Conservation (phyloP, 306 rosid genomes). For the Carpinus fangiana region DNA sequence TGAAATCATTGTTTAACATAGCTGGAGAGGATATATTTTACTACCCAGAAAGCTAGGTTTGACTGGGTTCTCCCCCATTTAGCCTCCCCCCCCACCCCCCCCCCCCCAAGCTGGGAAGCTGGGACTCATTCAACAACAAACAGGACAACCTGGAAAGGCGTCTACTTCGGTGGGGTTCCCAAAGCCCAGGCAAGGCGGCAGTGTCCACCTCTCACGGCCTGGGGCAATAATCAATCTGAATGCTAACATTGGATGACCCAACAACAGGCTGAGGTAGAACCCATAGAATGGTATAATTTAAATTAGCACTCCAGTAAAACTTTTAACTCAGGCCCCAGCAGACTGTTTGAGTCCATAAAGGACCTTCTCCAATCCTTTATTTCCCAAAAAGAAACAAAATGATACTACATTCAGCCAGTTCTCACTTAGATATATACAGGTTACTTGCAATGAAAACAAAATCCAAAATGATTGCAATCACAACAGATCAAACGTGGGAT, state of each 20-base stretch:
- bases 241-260: background rate
- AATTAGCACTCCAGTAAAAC: background rate
- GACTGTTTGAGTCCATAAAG: background rate
- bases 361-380: background rate
- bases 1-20: background rate
- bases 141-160: background rate
- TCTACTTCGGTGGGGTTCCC: background rate
- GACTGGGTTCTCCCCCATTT: background rate
- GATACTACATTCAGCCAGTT: background rate
- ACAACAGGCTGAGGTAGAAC: background rate
- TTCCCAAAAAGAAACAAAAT: background rate
- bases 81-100: no score
- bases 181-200: background rate
- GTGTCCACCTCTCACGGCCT: background rate
- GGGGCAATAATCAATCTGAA: background rate
- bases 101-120: no score
- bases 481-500: background rate
- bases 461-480: background rate
- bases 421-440: background rate
- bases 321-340: background rate
- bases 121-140: background rate
- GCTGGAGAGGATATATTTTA: background rate
- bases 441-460: background rate
- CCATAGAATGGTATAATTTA: background rate
- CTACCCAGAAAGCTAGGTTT: background rate